These are phyloP conservation scores for Cystobasidium slooffiae DNA, from an alignment of 1,284 basidiomycete genomes.

Conservation along the genomic window DNA sequence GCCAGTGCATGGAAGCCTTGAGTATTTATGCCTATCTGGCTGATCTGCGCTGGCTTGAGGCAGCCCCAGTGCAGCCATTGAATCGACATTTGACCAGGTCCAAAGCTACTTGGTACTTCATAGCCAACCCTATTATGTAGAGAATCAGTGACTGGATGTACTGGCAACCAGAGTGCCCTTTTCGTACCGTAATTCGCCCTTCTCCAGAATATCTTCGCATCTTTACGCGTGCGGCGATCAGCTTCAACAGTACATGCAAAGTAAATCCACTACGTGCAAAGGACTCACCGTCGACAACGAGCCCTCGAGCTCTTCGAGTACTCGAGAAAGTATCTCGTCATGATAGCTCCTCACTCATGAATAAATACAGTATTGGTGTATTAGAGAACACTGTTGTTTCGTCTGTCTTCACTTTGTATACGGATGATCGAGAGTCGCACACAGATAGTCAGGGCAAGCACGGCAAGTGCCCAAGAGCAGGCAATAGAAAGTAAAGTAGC, in stretches of 20 bases:
- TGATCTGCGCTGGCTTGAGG: slow-evolving; percentile 8
- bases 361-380: too few relatives aligned
- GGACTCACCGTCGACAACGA: slow-evolving; percentile 18
- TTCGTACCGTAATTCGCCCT: slow-evolving; percentile 7
- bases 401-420: too few relatives aligned
- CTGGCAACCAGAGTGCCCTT: not conserved
- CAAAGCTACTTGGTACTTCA: slow-evolving; percentile 3
- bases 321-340: slow-evolving; percentile 21
- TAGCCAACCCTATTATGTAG: not conserved
- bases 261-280: too few relatives aligned
- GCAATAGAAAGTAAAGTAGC: too few relatives aligned
- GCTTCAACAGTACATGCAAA: not conserved
- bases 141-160: not conserved
- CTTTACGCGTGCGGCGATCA: slow-evolving; percentile 12
- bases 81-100: not conserved
- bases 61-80: slow-evolving; percentile 29
- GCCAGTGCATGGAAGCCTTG: slow-evolving; percentile 22
- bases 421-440: too few relatives aligned
- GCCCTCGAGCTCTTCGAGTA: slow-evolving; percentile 36
- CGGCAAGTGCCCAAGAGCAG: too few relatives aligned
- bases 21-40: slow-evolving; percentile 21
- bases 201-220: slow-evolving; percentile 29
- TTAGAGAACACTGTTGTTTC: too few relatives aligned
- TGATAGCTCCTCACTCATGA: too few relatives aligned
- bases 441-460: too few relatives aligned